A percentile compares a stretch with the other conserved stretches of the same genome.
phyloP scores from a whole-genome alignment of 2,329 filamentous ascomycete genomes.

The Neofusicoccum umdonicola region DNA sequence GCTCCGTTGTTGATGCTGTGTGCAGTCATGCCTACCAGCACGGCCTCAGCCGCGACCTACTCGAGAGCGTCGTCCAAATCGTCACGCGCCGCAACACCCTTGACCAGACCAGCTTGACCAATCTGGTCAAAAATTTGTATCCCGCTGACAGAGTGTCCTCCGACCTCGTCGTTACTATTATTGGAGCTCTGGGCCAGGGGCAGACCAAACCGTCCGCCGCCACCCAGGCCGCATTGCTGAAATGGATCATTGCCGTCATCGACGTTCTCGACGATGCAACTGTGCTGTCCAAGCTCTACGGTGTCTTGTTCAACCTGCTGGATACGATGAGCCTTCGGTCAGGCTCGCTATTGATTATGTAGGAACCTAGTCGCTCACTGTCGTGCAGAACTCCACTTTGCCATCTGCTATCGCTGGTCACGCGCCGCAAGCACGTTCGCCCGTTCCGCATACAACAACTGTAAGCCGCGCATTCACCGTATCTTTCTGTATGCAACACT shows the following conservation, averaged over 20 bases:
- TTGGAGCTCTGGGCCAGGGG: conserved; percentile 75
- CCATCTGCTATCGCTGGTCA: conserved; percentile 75
- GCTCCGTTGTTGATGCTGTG: conserved; percentile 62
- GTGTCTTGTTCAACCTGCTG: conserved; percentile 75
- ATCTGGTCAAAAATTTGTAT: conserved; percentile 72
- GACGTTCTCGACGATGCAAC: conserved; percentile 64
- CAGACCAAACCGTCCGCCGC: conserved; percentile 69
- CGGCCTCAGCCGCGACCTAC: conserved; percentile 61
- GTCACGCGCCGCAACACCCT: conserved; percentile 66
- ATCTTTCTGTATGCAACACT: neutral
- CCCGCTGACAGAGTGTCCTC: conserved; percentile 64
- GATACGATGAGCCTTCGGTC: conserved; percentile 75
- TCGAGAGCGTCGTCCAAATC: conserved; percentile 65
- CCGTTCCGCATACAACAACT: conserved; percentile 79
- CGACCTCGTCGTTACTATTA: conserved; percentile 61
- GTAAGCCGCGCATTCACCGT: conserved; percentile 25
- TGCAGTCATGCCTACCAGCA: conserved; percentile 63
- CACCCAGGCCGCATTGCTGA: conserved; percentile 69
- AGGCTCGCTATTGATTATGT: neutral
- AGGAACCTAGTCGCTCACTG: conserved; percentile 24
- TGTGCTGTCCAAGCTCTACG: conserved; percentile 67
- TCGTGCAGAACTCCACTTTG: conserved; percentile 54
- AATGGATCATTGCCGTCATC: conserved; percentile 76
- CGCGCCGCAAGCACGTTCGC: conserved; percentile 76
- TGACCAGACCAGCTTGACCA: conserved; percentile 71